Conservation (phyloP, 306 rosid species). For the Fagus crenata region DNA sequence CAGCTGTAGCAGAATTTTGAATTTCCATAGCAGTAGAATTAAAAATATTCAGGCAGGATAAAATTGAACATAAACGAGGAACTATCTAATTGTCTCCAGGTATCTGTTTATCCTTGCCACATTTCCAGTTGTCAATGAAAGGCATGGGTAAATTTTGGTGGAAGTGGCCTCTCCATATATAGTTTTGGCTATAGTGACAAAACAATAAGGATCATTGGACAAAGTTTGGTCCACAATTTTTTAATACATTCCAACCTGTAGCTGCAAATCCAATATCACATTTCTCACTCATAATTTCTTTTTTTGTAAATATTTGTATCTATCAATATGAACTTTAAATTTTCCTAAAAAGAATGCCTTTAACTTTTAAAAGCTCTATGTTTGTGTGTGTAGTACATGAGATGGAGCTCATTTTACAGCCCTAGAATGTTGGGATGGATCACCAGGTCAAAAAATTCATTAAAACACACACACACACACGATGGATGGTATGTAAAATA, state of each 20-base stretch:
- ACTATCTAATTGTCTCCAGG: too few relatives aligned
- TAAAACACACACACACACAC: conserved; percentile 1
- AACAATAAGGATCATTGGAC: background rate
- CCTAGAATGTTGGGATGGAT: conserved; percentile 15
- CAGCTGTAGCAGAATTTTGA: too few relatives aligned
- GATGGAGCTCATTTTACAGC: background rate
- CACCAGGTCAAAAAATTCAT: conserved; percentile 15
- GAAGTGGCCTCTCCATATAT: too few relatives aligned
- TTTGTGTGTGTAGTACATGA: background rate
- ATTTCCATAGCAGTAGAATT: too few relatives aligned
- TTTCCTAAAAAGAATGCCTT: background rate
- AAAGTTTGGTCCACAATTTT: background rate
- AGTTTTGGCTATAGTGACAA: background rate
- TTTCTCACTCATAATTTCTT: background rate
- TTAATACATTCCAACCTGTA: background rate
- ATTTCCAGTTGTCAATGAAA: too few relatives aligned
- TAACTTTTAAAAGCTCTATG: background rate
- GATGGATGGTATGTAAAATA: conserved; percentile 30
- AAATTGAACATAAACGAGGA: too few relatives aligned
- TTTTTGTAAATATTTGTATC: background rate
- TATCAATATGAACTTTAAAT: background rate
- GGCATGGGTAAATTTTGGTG: too few relatives aligned
- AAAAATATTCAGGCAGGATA: too few relatives aligned
- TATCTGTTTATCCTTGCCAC: too few relatives aligned
- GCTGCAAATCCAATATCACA: background rate